A percentile compares a stretch with the other conserved stretches of the same genome.
phyloP scores from a whole-genome alignment of 139 green algal species.

The Chara braunii region DNA sequence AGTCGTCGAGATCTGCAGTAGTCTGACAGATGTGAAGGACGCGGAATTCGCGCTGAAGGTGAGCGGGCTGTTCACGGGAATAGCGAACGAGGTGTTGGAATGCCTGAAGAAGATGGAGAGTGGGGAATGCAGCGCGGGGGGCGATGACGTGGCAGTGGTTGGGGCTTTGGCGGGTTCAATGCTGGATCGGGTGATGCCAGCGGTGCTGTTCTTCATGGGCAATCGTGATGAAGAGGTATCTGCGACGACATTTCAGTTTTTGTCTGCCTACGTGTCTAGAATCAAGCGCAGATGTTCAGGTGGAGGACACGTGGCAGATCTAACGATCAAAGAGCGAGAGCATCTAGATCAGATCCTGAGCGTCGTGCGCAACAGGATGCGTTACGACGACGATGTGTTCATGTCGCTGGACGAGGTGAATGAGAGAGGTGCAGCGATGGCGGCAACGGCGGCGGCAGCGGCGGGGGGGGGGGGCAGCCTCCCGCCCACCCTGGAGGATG shows the following conservation, averaged over 20 bases:
- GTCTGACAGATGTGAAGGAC: slow-evolving; percentile 27
- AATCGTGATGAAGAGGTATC: slow-evolving; percentile 36
- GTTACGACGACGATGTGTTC: slow-evolving; percentile 15
- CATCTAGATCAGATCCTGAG: slow-evolving; percentile 35
- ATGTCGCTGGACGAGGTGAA: slow-evolving; percentile 6
- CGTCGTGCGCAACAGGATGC: slow-evolving; percentile 23
- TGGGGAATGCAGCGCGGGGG: background rate
- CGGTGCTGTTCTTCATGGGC: slow-evolving; percentile 29
- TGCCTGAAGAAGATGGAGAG: slow-evolving; percentile 11
- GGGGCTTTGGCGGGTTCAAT: slow-evolving; percentile 15
- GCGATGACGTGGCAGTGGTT: slow-evolving; percentile 1
- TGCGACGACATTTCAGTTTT: slow-evolving; percentile 38
- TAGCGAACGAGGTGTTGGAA: slow-evolving; percentile 31
- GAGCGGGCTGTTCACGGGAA: slow-evolving; percentile 14
- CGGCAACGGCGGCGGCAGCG: too few relatives aligned
- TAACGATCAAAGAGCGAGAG: slow-evolving; percentile 26
- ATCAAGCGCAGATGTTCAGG: slow-evolving; percentile 15
- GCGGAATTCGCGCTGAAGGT: slow-evolving; percentile 28
- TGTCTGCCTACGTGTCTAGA: slow-evolving; percentile 21
- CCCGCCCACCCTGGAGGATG: background rate
- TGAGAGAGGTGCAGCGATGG: too few relatives aligned
- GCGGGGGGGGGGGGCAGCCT: too few relatives aligned
- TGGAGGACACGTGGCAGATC: background rate
- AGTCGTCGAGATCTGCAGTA: slow-evolving; percentile 29
- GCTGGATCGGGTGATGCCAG: slow-evolving; percentile 26